A percentile compares a stretch with the other conserved stretches of the same genome.
Conservation (phyloP, 176 grass and related monocot species). For the Phragmites australis region DNA sequence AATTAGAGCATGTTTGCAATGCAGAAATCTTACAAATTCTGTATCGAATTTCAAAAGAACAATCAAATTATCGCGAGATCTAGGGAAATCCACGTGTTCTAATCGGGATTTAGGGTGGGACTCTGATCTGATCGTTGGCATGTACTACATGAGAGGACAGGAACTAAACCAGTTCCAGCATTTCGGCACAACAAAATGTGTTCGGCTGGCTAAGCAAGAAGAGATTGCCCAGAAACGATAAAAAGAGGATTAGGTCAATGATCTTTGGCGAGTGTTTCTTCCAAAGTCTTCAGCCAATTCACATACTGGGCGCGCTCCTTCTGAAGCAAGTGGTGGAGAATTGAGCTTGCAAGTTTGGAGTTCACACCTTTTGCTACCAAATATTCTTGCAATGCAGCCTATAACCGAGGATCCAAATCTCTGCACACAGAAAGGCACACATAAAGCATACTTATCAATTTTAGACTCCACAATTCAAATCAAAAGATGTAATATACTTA, state of each 20-base stretch:
- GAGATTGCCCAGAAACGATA: not conserved
- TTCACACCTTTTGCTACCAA: no score
- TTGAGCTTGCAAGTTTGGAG: constrained; percentile 41
- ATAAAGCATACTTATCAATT: no score
- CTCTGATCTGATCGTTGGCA: not conserved
- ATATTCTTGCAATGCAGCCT: no score
- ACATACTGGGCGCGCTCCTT: constrained; percentile 72
- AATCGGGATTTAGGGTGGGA: not conserved
- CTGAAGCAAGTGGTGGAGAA: constrained; percentile 54
- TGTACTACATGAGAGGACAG: not conserved
- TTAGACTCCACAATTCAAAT: no score
- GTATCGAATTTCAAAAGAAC: no score
- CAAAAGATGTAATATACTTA: no score
- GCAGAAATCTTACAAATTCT: no score
- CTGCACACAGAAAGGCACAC: no score
- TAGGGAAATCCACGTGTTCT: no score
- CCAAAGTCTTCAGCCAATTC: constrained; percentile 58
- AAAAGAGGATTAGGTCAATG: not conserved
- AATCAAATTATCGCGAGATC: no score
- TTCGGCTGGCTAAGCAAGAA: not conserved
- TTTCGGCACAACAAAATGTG: not conserved
- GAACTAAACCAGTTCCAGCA: not conserved
- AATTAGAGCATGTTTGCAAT: no score
- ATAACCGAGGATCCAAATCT: no score
- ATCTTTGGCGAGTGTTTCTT: constrained; percentile 46